These are phyloP conservation scores for Pittosporum tobira DNA, from an alignment of 129 eudicot genomes.

Conservation along the genomic window DNA sequence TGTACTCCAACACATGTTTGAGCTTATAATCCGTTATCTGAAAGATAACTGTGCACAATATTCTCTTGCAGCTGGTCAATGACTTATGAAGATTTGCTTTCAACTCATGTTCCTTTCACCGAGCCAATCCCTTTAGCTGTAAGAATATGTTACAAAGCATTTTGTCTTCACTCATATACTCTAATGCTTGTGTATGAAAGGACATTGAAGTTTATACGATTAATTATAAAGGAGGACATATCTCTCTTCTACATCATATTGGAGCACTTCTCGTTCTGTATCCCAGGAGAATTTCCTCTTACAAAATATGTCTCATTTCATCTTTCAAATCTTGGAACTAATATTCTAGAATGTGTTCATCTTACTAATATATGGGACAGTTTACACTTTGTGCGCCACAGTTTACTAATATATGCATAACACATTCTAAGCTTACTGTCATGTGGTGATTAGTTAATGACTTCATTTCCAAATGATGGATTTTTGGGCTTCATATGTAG, in stretches of 20 bases:
- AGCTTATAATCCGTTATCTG: background rate
- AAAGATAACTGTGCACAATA: background rate
- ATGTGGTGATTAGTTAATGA: too few relatives aligned
- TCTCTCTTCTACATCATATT: background rate
- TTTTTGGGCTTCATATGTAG: background rate
- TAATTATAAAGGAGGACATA: background rate
- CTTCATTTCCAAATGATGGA: too few relatives aligned
- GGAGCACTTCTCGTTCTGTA: background rate
- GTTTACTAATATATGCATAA: too few relatives aligned
- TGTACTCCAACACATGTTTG: background rate
- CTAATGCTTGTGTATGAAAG: too few relatives aligned
- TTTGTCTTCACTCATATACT: too few relatives aligned
- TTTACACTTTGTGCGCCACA: too few relatives aligned
- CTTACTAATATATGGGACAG: background rate
- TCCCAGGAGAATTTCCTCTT: background rate
- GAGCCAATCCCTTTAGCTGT: constrained; percentile 59
- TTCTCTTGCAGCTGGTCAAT: constrained; percentile 58
- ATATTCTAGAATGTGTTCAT: too few relatives aligned
- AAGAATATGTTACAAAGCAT: constrained; percentile 18
- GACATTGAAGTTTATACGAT: too few relatives aligned
- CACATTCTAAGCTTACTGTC: too few relatives aligned
- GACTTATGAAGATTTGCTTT: constrained; percentile 66
- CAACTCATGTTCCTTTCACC: constrained; percentile 37
- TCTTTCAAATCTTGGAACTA: too few relatives aligned
- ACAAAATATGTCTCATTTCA: background rate